Base-by-base conservation (phyloP, 441 rosid species). In the Jatropha podagrica region DNA sequence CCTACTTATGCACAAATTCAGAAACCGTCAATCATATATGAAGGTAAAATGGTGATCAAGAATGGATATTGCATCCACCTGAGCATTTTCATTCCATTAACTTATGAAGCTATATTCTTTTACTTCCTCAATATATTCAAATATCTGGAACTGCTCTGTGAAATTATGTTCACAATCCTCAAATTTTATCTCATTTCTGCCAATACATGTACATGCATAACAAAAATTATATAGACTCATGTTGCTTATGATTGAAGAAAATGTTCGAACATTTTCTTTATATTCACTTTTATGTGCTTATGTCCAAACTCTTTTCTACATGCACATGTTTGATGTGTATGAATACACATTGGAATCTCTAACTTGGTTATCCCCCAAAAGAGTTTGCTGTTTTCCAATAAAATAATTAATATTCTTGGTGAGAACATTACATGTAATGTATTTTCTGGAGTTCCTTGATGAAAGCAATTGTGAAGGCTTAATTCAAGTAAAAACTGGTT, bases 91-190 rank as follows among this genome's bases (percentile, higher is more conserved):
- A 20, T 23, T 18, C 55, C 40, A 46, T 20, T 67, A 37, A 48
- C 60, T 73, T 37, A 18, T 63, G 55, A 71, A 58, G 74, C 48
- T 14, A 71, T 23, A 7, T 23, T 67, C 17, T 46, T 67, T 48
- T 5, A 12, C 56, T 27, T 48, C 18, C 20, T 5, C 38, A 67
- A 32, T 46, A 11, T 46, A 5, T 23, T 26, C 37, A 32, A 20
- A 67, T 38, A 67, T 42, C 17, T 44, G n/a, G 12, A 17, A 38
- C 15, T 42, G 12, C n/a, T 66, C 38, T 44, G 4, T 23, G 38
- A 61, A 61, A 32, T 4, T 12, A 27, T 23, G 6, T 44, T 20
- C 9, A 46, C 17, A 18, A 17, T 41, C 32, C 4, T 42, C 7
- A 7, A 64, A 41, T 7, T 41, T 40, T 61, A 59, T 59, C 68